Conservation (phyloP, 192 early-diverging fungal genomes). For the Cladochytrium replicatum region DNA sequence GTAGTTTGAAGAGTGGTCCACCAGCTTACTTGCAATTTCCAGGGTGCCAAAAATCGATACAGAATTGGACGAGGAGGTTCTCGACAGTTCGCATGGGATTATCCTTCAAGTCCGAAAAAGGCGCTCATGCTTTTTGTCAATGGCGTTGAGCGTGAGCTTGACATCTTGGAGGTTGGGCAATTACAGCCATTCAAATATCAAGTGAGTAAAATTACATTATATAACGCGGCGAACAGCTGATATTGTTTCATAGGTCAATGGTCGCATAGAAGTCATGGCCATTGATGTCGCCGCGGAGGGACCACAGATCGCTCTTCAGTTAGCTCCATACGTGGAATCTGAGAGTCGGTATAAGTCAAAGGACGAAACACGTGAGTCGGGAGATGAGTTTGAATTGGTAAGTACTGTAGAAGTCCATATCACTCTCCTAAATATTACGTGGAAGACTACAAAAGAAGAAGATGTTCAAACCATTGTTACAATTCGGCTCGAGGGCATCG, state of each 20-base stretch:
- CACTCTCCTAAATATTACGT: too few species aligned
- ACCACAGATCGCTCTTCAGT: constrained; percentile 53
- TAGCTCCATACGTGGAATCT: constrained; percentile 44
- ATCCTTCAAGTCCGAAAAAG: constrained; percentile 64
- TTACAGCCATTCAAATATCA: constrained; percentile 75
- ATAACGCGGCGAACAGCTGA: background rate
- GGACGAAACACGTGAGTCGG: background rate
- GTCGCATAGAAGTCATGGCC: constrained; percentile 33
- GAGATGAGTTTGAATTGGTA: background rate
- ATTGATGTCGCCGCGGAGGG: constrained; percentile 68
- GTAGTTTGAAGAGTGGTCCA: background rate
- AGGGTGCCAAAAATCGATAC: constrained; percentile 36
- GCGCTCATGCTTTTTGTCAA: constrained; percentile 63
- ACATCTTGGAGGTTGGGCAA: constrained; percentile 82
- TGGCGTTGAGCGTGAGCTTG: constrained; percentile 68
- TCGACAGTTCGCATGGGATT: constrained; percentile 84
- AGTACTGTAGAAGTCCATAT: background rate
- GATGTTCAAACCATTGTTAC: constrained; percentile 48
- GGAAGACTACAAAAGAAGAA: constrained; percentile 27
- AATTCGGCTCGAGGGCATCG: constrained; percentile 76
- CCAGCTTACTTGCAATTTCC: background rate
- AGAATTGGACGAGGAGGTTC: constrained; percentile 39
- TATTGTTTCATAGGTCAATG: background rate
- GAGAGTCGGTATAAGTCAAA: background rate
- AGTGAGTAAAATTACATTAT: too few species aligned